phyloP scores from a whole-genome alignment of 768 basidiomycete genomes.

The Serendipita sp. region DNA sequence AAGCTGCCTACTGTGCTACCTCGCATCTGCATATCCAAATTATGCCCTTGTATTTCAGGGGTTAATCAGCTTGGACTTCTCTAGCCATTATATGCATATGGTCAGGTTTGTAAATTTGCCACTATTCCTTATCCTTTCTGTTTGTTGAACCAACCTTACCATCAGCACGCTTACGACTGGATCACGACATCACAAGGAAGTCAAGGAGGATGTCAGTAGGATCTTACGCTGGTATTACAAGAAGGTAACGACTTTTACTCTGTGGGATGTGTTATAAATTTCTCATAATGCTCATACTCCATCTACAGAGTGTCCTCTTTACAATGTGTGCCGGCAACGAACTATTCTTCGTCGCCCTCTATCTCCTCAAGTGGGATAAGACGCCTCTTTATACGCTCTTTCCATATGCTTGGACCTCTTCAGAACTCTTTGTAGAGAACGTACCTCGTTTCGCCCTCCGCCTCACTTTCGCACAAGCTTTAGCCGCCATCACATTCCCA shows the following conservation, averaged over 20 bases:
- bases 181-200: constrained; percentile 28
- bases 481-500: constrained; percentile 22
- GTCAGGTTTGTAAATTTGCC: constrained; percentile 24
- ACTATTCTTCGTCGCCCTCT: constrained; percentile 32
- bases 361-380: constrained; percentile 24
- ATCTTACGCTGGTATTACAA: constrained; percentile 34
- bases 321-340: constrained; percentile 32
- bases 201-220: constrained; percentile 26
- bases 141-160: neutral
- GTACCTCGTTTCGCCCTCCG: constrained; percentile 7
- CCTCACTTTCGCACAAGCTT: constrained; percentile 25
- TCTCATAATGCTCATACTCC: no score
- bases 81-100: constrained; percentile 36
- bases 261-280: neutral
- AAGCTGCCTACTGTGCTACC: constrained; percentile 29
- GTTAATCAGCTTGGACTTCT: constrained; percentile 33
- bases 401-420: constrained; percentile 10
- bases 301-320: constrained; percentile 25
- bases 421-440: constrained; percentile 5
- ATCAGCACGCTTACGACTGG: constrained; percentile 28
- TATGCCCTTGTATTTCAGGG: constrained; percentile 30
- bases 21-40: constrained; percentile 24
- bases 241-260: constrained; percentile 21
- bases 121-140: neutral
- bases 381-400: constrained; percentile 14